Conservation (phyloP, 1,284 basidiomycete species). For the Leccinum griseonigrum region DNA sequence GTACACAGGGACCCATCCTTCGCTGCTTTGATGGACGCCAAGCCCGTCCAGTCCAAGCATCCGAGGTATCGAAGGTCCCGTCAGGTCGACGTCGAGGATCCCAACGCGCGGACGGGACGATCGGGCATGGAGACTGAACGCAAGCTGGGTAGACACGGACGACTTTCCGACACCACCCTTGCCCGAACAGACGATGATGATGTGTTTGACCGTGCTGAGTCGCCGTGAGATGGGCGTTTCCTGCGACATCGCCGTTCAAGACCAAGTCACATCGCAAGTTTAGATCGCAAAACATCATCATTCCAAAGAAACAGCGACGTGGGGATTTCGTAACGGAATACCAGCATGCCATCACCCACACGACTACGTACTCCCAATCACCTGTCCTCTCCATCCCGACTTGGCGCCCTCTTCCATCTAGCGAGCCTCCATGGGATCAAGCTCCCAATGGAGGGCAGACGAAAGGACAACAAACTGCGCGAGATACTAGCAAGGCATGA, state of each 20-base stretch:
- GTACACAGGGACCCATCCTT: slow-evolving; percentile 98
- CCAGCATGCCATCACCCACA: slow-evolving; percentile 1
- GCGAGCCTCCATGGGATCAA: slow-evolving; percentile 49
- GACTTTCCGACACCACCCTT: slow-evolving; percentile 99
- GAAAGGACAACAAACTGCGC: slow-evolving; percentile 57
- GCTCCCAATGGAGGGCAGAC: slow-evolving; percentile 49
- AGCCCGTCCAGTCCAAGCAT: slow-evolving; percentile 94
- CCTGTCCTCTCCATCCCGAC: slow-evolving; percentile 20
- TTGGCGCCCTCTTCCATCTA: slow-evolving; percentile 68
- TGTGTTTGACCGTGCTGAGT: slow-evolving; percentile 73
- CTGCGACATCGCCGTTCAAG: slow-evolving; percentile 30
- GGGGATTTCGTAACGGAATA: slow-evolving; percentile 3
- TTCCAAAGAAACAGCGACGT: neutral
- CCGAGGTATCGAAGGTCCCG: slow-evolving; percentile 94
- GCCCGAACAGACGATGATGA: slow-evolving; percentile 93
- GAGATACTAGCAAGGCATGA: slow-evolving; percentile 28
- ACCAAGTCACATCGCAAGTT: neutral
- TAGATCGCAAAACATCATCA: neutral
- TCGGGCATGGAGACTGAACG: slow-evolving; percentile 78
- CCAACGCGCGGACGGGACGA: slow-evolving; percentile 73
- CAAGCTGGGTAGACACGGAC: slow-evolving; percentile 91
- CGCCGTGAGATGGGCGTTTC: slow-evolving; percentile 62
- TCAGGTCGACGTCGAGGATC: slow-evolving; percentile 94
- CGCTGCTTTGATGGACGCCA: slow-evolving; percentile 87
- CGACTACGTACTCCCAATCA: neutral